These are phyloP conservation scores for Trametes polyzona DNA, from an alignment of 1,284 basidiomycete species.

Conservation along the genomic window DNA sequence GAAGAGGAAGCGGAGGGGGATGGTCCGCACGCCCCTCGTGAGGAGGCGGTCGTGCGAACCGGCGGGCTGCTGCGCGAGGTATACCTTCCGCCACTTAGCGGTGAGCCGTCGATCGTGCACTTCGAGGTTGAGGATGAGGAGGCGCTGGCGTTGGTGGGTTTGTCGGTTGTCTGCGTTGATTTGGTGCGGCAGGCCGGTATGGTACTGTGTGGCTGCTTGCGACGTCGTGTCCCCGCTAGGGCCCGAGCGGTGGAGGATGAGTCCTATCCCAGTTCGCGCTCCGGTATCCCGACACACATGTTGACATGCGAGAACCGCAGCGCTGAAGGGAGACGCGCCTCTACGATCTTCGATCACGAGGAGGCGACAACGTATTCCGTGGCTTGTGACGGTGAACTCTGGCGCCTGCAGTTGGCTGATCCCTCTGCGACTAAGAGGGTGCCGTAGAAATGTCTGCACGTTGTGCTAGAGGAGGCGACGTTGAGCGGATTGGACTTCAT, in stretches of 20 bases:
- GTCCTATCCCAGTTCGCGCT: not conserved
- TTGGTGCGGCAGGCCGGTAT: not conserved
- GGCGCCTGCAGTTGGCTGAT: not conserved
- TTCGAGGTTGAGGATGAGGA: not conserved
- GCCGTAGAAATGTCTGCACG: not conserved
- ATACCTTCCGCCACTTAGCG: constrained; percentile 1
- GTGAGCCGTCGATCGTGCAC: not conserved
- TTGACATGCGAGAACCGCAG: not conserved
- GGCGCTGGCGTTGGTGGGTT: not conserved
- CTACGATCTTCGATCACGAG: not conserved
- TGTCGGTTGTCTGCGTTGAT: not conserved
- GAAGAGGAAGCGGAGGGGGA: constrained; percentile 5
- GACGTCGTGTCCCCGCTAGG: not conserved
- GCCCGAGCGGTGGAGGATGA: not conserved
- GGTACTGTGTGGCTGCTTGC: not conserved
- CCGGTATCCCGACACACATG: not conserved
- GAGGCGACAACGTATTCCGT: not conserved
- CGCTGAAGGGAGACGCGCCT: not conserved
- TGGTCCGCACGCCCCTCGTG: not conserved
- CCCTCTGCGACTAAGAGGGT: not conserved
- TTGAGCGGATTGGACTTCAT: not conserved
- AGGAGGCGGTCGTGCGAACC: not conserved
- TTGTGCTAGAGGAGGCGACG: not conserved
- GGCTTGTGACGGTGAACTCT: constrained; percentile 1
- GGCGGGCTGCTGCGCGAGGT: not conserved